These are phyloP conservation scores for Podospora pseudopauciseta DNA, from an alignment of 495 filamentous ascomycete species.

Conservation along the genomic window DNA sequence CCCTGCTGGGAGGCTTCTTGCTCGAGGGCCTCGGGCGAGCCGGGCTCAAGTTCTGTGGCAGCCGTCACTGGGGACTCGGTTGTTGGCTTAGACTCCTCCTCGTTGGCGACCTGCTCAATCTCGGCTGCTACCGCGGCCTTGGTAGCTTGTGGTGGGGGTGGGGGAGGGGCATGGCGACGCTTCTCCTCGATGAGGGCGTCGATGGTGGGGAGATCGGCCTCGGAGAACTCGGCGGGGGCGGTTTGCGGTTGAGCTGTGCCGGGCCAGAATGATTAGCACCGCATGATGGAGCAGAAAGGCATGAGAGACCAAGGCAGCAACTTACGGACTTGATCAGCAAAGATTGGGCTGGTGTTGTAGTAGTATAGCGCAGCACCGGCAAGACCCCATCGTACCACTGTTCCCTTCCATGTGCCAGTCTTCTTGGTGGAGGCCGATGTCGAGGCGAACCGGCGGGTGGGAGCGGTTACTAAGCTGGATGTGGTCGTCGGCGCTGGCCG, in stretches of 20 bases:
- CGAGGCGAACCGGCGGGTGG: constrained; percentile 63
- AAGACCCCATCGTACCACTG: constrained; percentile 65
- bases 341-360: constrained; percentile 84
- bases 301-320: constrained; percentile 40
- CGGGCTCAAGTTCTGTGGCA: constrained; percentile 22
- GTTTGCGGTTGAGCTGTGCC: constrained; percentile 30
- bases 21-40: constrained; percentile 59
- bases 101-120: constrained; percentile 18
- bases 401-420: constrained; percentile 80
- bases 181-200: constrained; percentile 52
- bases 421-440: constrained; percentile 62
- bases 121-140: constrained; percentile 25
- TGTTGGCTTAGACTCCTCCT: constrained; percentile 17
- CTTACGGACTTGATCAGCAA: constrained; percentile 76
- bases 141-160: constrained; percentile 21
- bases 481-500: constrained; percentile 30
- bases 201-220: constrained; percentile 47
- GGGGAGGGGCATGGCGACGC: constrained; percentile 37
- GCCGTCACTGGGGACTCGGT: constrained; percentile 21
- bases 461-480: constrained; percentile 13
- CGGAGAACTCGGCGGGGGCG: constrained; percentile 41
- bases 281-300: neutral
- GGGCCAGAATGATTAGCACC: neutral
- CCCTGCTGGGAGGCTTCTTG: constrained; percentile 80
- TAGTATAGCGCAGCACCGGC: constrained; percentile 81